Evolutionary conservation across 306 rosid species (phyloP).

Genomic region (Rosa rugosa): DNA sequence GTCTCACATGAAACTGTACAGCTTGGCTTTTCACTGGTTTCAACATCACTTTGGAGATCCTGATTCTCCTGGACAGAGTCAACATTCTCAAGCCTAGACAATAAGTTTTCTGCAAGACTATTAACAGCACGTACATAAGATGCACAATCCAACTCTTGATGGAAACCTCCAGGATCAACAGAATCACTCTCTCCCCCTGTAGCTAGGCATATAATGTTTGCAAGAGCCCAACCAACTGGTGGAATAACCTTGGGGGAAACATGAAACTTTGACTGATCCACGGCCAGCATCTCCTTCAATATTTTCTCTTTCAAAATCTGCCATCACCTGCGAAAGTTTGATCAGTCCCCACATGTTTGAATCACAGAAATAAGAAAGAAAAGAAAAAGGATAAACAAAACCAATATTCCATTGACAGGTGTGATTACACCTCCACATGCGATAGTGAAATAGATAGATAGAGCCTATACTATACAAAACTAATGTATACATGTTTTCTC

Average conservation of each 20-base stretch:
- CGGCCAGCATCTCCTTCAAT: constrained; percentile 54
- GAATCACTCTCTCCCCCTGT: constrained; percentile 50
- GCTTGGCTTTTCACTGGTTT: constrained; percentile 34
- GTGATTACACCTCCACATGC: not conserved
- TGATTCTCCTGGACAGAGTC: constrained; percentile 46
- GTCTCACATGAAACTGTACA: constrained; percentile 35
- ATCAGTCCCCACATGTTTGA: constrained; percentile 76
- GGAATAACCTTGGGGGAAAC: constrained; percentile 56
- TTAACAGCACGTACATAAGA: constrained; percentile 61
- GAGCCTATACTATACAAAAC: not conserved
- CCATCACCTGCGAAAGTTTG: constrained; percentile 88
- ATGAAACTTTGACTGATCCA: constrained; percentile 45
- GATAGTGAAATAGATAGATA: not conserved
- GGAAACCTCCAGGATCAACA: constrained; percentile 54
- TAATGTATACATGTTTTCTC: not conserved
- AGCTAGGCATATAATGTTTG: constrained; percentile 70
- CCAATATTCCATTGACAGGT: constrained; percentile 15
- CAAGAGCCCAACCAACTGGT: constrained; percentile 92
- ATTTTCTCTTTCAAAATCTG: constrained; percentile 84
- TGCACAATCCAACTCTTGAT: constrained; percentile 61
- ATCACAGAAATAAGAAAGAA: constrained; percentile 24
- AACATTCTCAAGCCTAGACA: constrained; percentile 56
- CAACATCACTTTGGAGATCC: constrained; percentile 40
- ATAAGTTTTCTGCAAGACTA: constrained; percentile 60
- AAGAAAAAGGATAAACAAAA: not conserved